Evolutionary conservation across 2,329 filamentous ascomycete genomes (phyloP).

Genomic region (Fusarium sp.): DNA sequence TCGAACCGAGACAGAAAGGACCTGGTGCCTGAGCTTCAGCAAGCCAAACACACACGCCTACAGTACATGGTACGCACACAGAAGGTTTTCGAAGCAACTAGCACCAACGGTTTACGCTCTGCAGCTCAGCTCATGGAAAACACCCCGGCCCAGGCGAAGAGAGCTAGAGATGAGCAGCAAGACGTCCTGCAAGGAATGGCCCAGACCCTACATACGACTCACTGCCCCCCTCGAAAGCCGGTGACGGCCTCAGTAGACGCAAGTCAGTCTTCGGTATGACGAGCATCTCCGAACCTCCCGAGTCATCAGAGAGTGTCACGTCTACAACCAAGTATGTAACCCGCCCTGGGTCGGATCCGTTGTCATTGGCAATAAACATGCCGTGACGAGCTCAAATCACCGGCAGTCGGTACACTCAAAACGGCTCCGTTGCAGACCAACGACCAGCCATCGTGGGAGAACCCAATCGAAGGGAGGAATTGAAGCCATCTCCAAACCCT

Average conservation of each 20-base stretch:
- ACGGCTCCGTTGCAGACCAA: background rate
- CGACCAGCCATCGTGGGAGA: slow-evolving; percentile 7
- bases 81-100: background rate
- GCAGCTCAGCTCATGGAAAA: background rate
- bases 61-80: background rate
- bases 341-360: background rate
- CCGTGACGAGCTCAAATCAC: background rate
- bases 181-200: background rate
- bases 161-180: background rate
- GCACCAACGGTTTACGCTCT: background rate
- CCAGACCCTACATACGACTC: background rate
- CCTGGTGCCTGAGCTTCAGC: slow-evolving; percentile 2
- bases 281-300: slow-evolving; percentile 7
- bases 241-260: background rate
- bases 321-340: background rate
- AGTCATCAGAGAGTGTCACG: background rate
- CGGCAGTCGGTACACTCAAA: background rate
- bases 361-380: background rate
- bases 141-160: background rate
- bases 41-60: background rate
- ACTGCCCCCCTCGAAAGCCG: background rate
- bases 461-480: background rate
- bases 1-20: background rate
- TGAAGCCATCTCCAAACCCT: slow-evolving; percentile 2
- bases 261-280: background rate